Evolutionary conservation across 1,284 basidiomycete genomes (phyloP).

Genomic region (Apiotrichum veenhuisii): DNA sequence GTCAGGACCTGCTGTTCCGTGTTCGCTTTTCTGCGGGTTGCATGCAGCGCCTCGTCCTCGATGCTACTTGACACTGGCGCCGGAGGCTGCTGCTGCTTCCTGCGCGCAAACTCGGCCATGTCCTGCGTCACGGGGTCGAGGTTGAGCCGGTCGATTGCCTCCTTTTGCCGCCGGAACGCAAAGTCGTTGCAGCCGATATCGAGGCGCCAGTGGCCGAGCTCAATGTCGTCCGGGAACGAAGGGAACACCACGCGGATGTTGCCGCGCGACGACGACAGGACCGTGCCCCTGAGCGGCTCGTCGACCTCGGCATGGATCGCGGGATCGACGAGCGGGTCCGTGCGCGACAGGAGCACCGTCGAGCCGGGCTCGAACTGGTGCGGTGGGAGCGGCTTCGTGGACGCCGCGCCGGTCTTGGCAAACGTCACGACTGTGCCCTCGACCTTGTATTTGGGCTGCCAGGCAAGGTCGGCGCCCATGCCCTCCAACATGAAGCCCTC

Average conservation of each 20-base stretch:
- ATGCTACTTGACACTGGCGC: neutral
- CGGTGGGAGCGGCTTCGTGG: slow-evolving; percentile 30
- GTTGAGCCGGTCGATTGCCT: slow-evolving; percentile 61
- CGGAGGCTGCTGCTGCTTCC: neutral
- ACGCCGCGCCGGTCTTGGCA: slow-evolving; percentile 61
- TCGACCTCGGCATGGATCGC: slow-evolving; percentile 49
- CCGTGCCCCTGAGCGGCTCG: slow-evolving; percentile 56
- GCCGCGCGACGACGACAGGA: slow-evolving; percentile 53
- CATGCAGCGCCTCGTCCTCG: slow-evolving; percentile 10
- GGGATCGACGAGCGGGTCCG: slow-evolving; percentile 54
- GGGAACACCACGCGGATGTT: slow-evolving; percentile 60
- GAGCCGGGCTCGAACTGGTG: slow-evolving; percentile 54
- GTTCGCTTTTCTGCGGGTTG: slow-evolving; percentile 33
- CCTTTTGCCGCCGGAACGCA: slow-evolving; percentile 64
- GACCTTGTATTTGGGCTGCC: slow-evolving; percentile 17
- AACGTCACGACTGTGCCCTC: slow-evolving; percentile 49
- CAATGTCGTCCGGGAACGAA: slow-evolving; percentile 50
- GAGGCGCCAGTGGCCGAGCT: slow-evolving; percentile 60
- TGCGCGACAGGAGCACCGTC: slow-evolving; percentile 61
- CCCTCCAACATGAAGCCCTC: slow-evolving; percentile 68
- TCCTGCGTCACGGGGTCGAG: slow-evolving; percentile 57
- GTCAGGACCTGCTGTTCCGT: slow-evolving; percentile 56
- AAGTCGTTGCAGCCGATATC: slow-evolving; percentile 69
- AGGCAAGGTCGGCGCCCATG: slow-evolving; percentile 50
- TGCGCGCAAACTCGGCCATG: slow-evolving; percentile 18